Evolutionary conservation across 78 protist genomes (phyloP), one percentile per base, ranked within the genome.

Genomic region (Chrysochromulina tobinii): DNA sequence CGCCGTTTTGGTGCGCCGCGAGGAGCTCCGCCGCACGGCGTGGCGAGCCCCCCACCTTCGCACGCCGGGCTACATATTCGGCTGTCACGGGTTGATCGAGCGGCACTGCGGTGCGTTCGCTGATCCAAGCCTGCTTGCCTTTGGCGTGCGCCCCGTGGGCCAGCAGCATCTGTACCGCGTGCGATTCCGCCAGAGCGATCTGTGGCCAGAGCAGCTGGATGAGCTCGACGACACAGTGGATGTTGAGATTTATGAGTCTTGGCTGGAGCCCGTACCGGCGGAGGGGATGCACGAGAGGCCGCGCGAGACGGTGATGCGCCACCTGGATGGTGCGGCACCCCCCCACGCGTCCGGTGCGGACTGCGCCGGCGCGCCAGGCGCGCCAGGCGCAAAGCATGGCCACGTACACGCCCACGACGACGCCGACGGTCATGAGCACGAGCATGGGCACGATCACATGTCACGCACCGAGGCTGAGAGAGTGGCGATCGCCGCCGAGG

Each of bases 11-110:
- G 79, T 88, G 15, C 50, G 23, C 77, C 20, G 17, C 21, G 92
- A 87, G 50, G 85, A 73, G 38, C 17, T 11, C 53, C 51, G 8
- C 48, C 50, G 3, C 21, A 18, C 50, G 14, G 14, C 6, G 54
- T 91, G 55, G 61, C 15, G 75, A 4, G 3, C 17, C 81, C 94
- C 94, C 23, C 94, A 92, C 90, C 66, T 88, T 12, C 91, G 94
- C 38, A 88, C 88, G 17, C 94, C 94, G 3, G 94, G 94, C 3
- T 92, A 92, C 81, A 1, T 92, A 6, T 77, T 75, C 59, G 91
- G 91, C 58, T 50, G 38, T 6, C 15, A 6, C 15, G 94, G 94
- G 12, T 81, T 64, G 14, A 81, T 92, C 51, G 91, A 72, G 57
- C 25, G 69, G 5, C 7, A 1, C 79, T 7, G 1, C 38, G 94